Evolutionary conservation across 2,329 filamentous ascomycete genomes (phyloP).

Genomic region (Emergomyces pasteurianus): DNA sequence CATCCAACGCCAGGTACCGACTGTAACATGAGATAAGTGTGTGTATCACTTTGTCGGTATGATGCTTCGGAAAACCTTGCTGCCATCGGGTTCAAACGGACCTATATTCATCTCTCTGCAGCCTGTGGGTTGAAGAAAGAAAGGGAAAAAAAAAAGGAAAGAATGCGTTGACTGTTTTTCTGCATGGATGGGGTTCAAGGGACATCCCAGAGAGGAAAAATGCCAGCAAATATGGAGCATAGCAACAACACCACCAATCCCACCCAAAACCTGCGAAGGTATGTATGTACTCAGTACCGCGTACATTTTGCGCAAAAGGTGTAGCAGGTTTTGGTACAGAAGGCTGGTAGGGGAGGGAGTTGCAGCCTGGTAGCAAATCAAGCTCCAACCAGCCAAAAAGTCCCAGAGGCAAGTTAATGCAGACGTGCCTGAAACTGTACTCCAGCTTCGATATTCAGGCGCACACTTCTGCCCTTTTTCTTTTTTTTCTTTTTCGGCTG

Average conservation of each 20-base stretch:
- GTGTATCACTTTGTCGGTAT: not conserved
- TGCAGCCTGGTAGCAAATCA: not conserved
- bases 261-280: too few relatives aligned
- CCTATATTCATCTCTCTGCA: not conserved
- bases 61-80: not conserved
- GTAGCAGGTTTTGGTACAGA: not conserved
- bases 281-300: too few relatives aligned
- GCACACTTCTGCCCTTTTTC: not conserved
- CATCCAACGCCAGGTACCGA: too few relatives aligned
- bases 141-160: not conserved
- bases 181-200: not conserved
- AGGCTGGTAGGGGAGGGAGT: not conserved
- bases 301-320: not conserved
- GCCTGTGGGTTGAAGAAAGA: not conserved
- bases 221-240: too few relatives aligned
- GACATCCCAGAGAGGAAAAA: too few relatives aligned
- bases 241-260: too few relatives aligned
- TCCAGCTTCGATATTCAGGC: slow-evolving; percentile 1
- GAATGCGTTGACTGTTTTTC: too few relatives aligned
- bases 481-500: not conserved
- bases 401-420: not conserved
- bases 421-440: not conserved
- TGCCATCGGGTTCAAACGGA: not conserved
- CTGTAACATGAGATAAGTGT: too few relatives aligned
- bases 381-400: not conserved